Percentiles rank a stretch among this genome's conserved stretches.
Evolutionary conservation across 257 asterid genomes (phyloP).

Genomic region (Lithospermum erythrorhizon): DNA sequence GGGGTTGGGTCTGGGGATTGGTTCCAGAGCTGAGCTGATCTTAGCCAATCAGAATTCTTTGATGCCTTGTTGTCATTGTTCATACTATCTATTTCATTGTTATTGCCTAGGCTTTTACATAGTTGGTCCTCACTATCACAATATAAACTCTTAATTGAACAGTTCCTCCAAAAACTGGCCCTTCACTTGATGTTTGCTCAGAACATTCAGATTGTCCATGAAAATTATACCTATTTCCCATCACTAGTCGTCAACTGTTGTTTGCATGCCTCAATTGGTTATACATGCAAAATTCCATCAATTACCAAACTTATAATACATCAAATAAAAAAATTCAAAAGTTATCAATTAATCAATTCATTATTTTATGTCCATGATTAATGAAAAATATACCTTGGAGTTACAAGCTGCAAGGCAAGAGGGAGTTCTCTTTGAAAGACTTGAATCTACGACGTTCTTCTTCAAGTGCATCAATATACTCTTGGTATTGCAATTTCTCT

Average conservation of each 20-base stretch:
- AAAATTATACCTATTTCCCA: conserved; percentile 29
- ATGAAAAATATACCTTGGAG: conserved; percentile 43
- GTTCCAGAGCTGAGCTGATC: conserved; percentile 40
- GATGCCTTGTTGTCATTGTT: conserved; percentile 9
- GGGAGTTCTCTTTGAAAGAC: conserved; percentile 95
- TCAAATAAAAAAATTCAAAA: not conserved
- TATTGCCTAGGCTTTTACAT: conserved; percentile 8
- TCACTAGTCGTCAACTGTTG: conserved; percentile 46
- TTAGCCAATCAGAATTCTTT: conserved; percentile 38
- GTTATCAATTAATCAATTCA: no score
- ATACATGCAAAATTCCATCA: not conserved
- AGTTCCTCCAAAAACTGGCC: conserved; percentile 60
- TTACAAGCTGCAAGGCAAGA: conserved; percentile 75
- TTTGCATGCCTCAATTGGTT: conserved; percentile 80
- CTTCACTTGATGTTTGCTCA: conserved; percentile 63
- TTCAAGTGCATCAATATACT: conserved; percentile 51
- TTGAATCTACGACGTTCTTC: conserved; percentile 70
- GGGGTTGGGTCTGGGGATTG: conserved; percentile 35
- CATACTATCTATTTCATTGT: conserved; percentile 1
- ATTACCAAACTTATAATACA: not conserved
- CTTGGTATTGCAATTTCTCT: conserved; percentile 50
- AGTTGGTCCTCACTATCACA: conserved; percentile 22
- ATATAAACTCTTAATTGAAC: conserved; percentile 29
- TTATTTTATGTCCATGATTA: no score
- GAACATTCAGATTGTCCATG: conserved; percentile 52